Base-by-base conservation (phyloP, 495 filamentous ascomycete species). In the Ascobolus immersus region DNA sequence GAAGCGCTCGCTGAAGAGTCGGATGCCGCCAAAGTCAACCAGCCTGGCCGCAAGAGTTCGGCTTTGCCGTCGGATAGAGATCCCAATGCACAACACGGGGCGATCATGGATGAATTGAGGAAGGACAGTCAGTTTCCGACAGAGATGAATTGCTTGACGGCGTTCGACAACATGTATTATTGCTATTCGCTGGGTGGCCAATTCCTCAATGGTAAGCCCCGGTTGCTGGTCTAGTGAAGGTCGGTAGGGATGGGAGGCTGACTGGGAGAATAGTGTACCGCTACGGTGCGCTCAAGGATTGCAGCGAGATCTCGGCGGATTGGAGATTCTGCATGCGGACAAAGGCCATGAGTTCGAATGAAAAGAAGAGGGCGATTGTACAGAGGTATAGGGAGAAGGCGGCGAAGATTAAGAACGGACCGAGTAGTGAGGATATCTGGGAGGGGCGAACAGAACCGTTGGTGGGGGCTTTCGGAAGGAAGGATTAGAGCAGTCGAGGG, bases 261-360 rank as follows among this genome's bases (percentile, higher is more conserved):
- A 44, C 25, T 21, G 10, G 4, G 26, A 58, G 54, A 31, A 48
- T 56, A 39, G 54, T 94, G 5, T 96, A 96, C 62, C 75, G 86
- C 25, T 70, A 77, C 51, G 86, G 86, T 35, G 52, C 50, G 25
- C 41, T 86, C 29, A 65, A 71, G 2, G 57, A 63, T 7, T 96
- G 86, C 59, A 56, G 55, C 18, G 70, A 84, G 42, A 70, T 76
- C 28, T 90, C 80, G 77, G 60, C 69, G 42, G 73, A 84, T 50
- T 93, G 86, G 57, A 79, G 84, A 69, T 76, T 91, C 54, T 96
- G 86, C 59, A 90, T 96, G 78, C 70, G 74, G 36, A 71, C 69
- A n/a, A 64, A 66, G 54, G 42, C 49, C 26, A 52, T 61, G 49
- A 25, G 47, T 11, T 37, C 43, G 4, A 44, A 40, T 11, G 44